Percentiles rank a stretch among this genome's conserved stretches.
phyloP scores from a whole-genome alignment of 345 rosid species.

The Cardamine resedifolia region DNA sequence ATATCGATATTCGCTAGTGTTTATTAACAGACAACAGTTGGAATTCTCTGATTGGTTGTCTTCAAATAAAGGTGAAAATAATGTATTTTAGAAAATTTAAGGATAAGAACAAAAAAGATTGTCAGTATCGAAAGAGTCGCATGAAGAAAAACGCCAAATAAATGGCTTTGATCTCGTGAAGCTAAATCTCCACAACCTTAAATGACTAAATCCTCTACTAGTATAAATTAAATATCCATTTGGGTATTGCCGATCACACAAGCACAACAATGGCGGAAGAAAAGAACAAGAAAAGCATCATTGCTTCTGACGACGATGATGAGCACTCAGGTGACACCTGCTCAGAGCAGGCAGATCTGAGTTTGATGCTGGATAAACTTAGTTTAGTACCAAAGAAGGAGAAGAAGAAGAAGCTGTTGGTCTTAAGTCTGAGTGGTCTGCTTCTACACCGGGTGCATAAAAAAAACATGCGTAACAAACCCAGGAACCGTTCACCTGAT shows the following conservation, averaged over 20 bases:
- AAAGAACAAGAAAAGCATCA: not conserved
- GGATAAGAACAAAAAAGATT: not conserved
- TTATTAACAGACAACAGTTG: not conserved
- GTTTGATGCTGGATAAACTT: constrained; percentile 16
- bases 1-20: no score
- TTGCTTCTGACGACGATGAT: not conserved
- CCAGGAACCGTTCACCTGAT: constrained; percentile 29
- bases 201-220: not conserved
- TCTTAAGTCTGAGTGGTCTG: constrained; percentile 38
- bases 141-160: constrained; percentile 10
- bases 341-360: constrained; percentile 5
- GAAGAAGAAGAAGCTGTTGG: constrained; percentile 44
- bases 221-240: no score
- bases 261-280: constrained; percentile 25
- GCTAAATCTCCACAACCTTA: constrained; percentile 11
- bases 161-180: constrained; percentile 30
- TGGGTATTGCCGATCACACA: no score
- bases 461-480: not conserved
- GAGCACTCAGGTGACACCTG: not conserved
- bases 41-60: not conserved
- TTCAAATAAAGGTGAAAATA: not conserved
- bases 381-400: constrained; percentile 21
- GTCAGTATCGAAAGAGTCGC: constrained; percentile 2
- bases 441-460: constrained; percentile 37
- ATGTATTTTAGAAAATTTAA: not conserved